A percentile compares a stretch with the other conserved stretches of the same genome.
phyloP scores from a whole-genome alignment of 441 rosid genomes.

The Arabidopsis hybrid region DNA sequence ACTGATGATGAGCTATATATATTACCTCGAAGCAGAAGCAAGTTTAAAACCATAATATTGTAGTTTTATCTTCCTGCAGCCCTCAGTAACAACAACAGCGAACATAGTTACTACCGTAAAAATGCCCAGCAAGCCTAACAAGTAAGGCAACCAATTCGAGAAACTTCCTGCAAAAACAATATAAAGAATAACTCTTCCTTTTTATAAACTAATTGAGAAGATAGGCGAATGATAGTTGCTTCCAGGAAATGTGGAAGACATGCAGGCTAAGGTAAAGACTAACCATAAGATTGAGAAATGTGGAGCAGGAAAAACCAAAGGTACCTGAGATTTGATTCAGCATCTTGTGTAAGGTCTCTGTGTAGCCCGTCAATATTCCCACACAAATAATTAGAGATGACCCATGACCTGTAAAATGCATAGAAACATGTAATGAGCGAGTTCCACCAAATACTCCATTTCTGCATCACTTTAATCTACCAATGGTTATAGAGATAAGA shows the following conservation, averaged over 20 bases:
- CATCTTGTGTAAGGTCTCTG: constrained; percentile 93
- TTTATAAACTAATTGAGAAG: background rate
- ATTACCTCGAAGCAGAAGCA: constrained; percentile 88
- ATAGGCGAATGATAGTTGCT: constrained; percentile 10
- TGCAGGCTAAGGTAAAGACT: constrained; percentile 14
- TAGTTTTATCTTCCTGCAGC: constrained; percentile 95
- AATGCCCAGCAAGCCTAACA: constrained; percentile 69
- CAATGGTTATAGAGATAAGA: constrained; percentile 6
- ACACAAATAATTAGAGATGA: constrained; percentile 89
- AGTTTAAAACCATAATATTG: constrained; percentile 96
- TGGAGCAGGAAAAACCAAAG: constrained; percentile 21
- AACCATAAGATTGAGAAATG: background rate
- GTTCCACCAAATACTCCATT: constrained; percentile 6
- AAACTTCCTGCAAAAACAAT: constrained; percentile 63
- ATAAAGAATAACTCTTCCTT: constrained; percentile 5
- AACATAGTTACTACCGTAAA: constrained; percentile 90
- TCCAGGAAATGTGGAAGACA: constrained; percentile 6
- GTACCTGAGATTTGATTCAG: constrained; percentile 84
- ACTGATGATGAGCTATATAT: constrained; percentile 22
- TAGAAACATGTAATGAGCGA: constrained; percentile 32
- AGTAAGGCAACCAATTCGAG: constrained; percentile 77
- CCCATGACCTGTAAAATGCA: constrained; percentile 79
- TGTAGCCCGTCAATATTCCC: constrained; percentile 95
- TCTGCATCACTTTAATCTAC: constrained; percentile 25
- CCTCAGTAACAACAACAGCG: constrained; percentile 95